Base-by-base conservation (phyloP, 2,329 filamentous ascomycete genomes). In the Exophiala xenobiotica region DNA sequence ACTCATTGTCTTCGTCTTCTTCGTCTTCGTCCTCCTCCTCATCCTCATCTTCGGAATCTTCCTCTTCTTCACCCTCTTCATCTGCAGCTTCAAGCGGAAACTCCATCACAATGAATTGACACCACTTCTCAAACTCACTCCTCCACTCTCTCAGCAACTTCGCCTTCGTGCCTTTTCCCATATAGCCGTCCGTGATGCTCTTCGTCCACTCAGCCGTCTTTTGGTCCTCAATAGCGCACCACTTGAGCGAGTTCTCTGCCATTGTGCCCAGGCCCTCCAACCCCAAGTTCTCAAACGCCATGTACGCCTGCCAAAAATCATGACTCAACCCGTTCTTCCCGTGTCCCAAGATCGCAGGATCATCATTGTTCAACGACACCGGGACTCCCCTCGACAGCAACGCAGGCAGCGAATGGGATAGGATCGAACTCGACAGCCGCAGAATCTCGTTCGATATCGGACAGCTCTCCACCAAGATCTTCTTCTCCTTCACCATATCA, bases 301-400 rank as follows among this genome's bases (percentile, higher is more conserved):
- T 90, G 16, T 96, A 74, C 1, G 88, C 87, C 69, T 95, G 90
- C 89, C 90, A 96, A 70, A 95, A 96, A 70, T 96, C 90, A 69
- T 95, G 88, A 1, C 87, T 92, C 78, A 93, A 85, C 29, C 89
- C 90, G 20, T 84, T 86, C 5, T 79, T 82, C 51, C 88, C 88
- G 63, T 95, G 88, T 6, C 91, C 91, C 4, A 96, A 77, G 64
- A 96, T 89, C 1, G 87, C 88, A 1, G 90, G 91, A 65, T 96
- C 90, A 66, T 96, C 92, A 65, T 96, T 96, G 73, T 86, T 90
- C 7, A 99, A 79, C 8, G 86, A 83, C 63, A 90, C 92, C 4
- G 88, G 70, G 1, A 97, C 89, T 20, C 92, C 92, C 37, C 90
- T 83, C 0, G 92, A 85, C 3, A 97, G 76, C 0, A 97, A 78